These are phyloP conservation scores for Eremochloa ophiuroides DNA, from an alignment of 176 grass and related monocot species.

Conservation along the genomic window DNA sequence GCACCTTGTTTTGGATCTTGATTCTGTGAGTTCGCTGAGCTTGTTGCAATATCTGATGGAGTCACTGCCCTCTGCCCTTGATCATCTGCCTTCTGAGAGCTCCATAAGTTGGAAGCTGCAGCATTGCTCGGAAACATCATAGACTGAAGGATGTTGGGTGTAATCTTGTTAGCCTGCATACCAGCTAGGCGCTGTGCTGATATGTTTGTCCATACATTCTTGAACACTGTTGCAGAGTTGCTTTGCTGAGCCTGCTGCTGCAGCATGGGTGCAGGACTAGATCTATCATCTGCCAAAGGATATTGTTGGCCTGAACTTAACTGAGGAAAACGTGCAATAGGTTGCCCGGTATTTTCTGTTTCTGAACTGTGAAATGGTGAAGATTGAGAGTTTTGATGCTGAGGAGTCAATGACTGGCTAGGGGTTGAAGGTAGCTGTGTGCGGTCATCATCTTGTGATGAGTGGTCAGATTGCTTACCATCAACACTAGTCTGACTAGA, in stretches of 20 bases:
- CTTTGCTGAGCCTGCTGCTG: slow-evolving; percentile 48
- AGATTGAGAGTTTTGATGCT: slow-evolving; percentile 39
- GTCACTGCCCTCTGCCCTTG: slow-evolving; percentile 56
- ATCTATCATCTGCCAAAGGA: slow-evolving; percentile 42
- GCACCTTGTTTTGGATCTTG: slow-evolving; percentile 54
- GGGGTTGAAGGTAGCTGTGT: slow-evolving; percentile 43
- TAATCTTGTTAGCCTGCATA: slow-evolving; percentile 61
- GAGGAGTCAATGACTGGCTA: slow-evolving; percentile 30
- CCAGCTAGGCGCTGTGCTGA: slow-evolving; percentile 60
- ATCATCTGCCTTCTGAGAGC: slow-evolving; percentile 46
- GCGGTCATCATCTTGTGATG: slow-evolving; percentile 36
- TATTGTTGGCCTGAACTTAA: slow-evolving; percentile 47
- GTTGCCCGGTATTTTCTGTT: slow-evolving; percentile 40
- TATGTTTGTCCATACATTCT: slow-evolving; percentile 95
- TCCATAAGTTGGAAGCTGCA: slow-evolving; percentile 53
- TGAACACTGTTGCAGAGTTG: slow-evolving; percentile 70
- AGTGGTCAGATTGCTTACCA: slow-evolving; percentile 49
- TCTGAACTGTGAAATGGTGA: slow-evolving; percentile 40
- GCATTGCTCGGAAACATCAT: slow-evolving; percentile 66
- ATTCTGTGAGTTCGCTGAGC: slow-evolving; percentile 64
- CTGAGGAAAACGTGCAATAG: slow-evolving; percentile 37
- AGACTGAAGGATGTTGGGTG: slow-evolving; percentile 78
- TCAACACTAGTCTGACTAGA: slow-evolving; percentile 47
- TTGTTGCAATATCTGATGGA: slow-evolving; percentile 61
- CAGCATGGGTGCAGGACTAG: slow-evolving; percentile 33